phyloP scores from a whole-genome alignment of 169 alveolate genomes.

The Babesia bovis region DNA sequence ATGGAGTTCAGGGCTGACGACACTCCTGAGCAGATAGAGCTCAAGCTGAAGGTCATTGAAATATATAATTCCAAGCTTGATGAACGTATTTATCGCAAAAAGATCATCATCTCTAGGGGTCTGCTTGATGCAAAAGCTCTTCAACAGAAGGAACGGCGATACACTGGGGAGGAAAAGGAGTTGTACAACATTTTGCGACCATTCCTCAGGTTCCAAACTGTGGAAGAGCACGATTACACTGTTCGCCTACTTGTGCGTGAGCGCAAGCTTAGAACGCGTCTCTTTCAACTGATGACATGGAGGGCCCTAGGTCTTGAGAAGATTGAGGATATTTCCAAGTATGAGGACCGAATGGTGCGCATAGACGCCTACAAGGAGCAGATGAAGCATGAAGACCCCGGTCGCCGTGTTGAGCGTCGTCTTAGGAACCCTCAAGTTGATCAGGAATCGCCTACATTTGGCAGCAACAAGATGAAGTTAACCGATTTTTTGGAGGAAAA shows the following conservation, averaged over 20 bases:
- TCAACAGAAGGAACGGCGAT: constrained; percentile 86
- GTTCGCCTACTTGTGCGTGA: constrained; percentile 85
- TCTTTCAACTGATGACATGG: constrained; percentile 86
- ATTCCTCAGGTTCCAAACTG: constrained; percentile 84
- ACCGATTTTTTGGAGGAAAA: constrained; percentile 58
- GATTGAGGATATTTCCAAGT: constrained; percentile 81
- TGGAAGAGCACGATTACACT: constrained; percentile 86
- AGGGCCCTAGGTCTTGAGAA: constrained; percentile 85
- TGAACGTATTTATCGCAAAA: constrained; percentile 86
- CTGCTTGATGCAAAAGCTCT: constrained; percentile 84
- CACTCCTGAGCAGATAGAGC: constrained; percentile 83
- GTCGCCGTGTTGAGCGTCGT: constrained; percentile 48
- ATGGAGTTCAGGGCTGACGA: constrained; percentile 92
- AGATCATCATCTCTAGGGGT: constrained; percentile 83
- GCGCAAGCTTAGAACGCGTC: constrained; percentile 81
- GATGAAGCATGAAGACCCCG: constrained; percentile 63
- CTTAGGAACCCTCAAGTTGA: constrained; percentile 33
- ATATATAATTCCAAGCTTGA: constrained; percentile 89
- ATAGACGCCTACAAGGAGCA: constrained; percentile 43
- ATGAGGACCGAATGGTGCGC: constrained; percentile 48
- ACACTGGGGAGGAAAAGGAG: constrained; percentile 88
- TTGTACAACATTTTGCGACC: constrained; percentile 85
- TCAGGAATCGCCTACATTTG: neutral
- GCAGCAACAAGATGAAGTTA: constrained; percentile 26
- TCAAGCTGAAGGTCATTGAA: constrained; percentile 80